A percentile compares a stretch with the other conserved stretches of the same genome.
Evolutionary conservation across 2,329 filamentous ascomycete genomes (phyloP).

Genomic region (Chlorencoelia australis): DNA sequence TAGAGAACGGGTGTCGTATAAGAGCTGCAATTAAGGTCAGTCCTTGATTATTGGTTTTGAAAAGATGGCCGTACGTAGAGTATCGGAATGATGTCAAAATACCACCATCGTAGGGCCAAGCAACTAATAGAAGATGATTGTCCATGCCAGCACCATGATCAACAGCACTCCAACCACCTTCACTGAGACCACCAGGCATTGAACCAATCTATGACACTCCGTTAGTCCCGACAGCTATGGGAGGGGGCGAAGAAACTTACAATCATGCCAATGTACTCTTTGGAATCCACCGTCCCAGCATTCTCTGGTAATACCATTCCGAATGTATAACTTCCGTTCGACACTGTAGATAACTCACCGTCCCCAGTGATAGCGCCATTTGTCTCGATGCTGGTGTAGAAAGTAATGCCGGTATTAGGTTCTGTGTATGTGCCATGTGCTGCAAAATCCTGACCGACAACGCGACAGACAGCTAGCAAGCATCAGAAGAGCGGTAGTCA

Average conservation of each 20-base stretch:
- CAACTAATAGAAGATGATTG: constrained; percentile 45
- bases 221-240: neutral
- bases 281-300: constrained; percentile 36
- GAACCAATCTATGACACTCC: constrained; percentile 28
- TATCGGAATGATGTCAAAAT: constrained; percentile 49
- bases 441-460: constrained; percentile 23
- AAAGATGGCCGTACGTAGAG: constrained; percentile 29
- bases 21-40: constrained; percentile 30
- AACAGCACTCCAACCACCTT: constrained; percentile 52
- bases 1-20: constrained; percentile 51
- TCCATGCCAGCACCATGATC: constrained; percentile 45
- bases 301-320: constrained; percentile 44
- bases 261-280: constrained; percentile 50
- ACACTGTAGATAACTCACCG: constrained; percentile 21
- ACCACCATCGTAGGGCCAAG: constrained; percentile 42
- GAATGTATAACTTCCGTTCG: constrained; percentile 37
- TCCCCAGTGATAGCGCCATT: constrained; percentile 29
- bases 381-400: constrained; percentile 39
- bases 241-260: constrained; percentile 28
- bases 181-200: constrained; percentile 34
- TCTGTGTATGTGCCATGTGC: constrained; percentile 32
- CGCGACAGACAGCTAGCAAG: constrained; percentile 13
- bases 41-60: neutral
- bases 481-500: constrained; percentile 5
- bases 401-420: constrained; percentile 40